A percentile compares a stretch with the other conserved stretches of the same genome.
These are phyloP conservation scores for Hymenoscyphus repandus DNA, from an alignment of 2,329 filamentous ascomycete species.

Conservation along the genomic window DNA sequence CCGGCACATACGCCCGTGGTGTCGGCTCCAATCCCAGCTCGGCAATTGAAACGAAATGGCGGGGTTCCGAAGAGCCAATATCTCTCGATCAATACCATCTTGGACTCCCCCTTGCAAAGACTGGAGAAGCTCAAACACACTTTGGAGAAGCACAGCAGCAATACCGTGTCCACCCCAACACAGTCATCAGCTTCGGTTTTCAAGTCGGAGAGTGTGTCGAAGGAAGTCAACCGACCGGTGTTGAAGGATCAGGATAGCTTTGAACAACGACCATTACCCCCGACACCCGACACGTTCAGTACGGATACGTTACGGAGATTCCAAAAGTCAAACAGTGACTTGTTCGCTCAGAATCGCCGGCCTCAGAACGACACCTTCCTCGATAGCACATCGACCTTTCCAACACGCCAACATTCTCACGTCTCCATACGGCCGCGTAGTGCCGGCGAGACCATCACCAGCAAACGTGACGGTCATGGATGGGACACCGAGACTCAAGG, in stretches of 20 bases:
- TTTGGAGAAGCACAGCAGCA: slow-evolving; percentile 21
- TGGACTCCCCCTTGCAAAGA: slow-evolving; percentile 47
- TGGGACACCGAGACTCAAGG: slow-evolving; percentile 31
- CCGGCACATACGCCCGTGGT: slow-evolving; percentile 3
- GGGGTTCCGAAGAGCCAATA: slow-evolving; percentile 32
- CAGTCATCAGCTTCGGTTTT: slow-evolving; percentile 9
- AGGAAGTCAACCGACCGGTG: slow-evolving; percentile 12
- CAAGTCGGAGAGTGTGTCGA: not conserved
- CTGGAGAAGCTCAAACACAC: slow-evolving; percentile 40
- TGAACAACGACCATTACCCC: slow-evolving; percentile 29
- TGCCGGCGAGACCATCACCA: slow-evolving; percentile 31
- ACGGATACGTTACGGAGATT: slow-evolving; percentile 36
- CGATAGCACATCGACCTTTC: slow-evolving; percentile 20
- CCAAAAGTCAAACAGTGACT: slow-evolving; percentile 45
- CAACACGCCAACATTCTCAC: slow-evolving; percentile 18
- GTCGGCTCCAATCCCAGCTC: slow-evolving; percentile 11
- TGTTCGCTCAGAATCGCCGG: slow-evolving; percentile 26
- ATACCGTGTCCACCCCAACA: slow-evolving; percentile 9
- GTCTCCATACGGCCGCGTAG: slow-evolving; percentile 27
- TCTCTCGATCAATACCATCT: slow-evolving; percentile 42
- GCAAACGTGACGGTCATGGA: slow-evolving; percentile 30
- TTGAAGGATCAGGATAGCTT: slow-evolving; percentile 33
- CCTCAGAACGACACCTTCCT: slow-evolving; percentile 16
- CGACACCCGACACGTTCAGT: slow-evolving; percentile 33
- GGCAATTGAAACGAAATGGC: slow-evolving; percentile 7